Evolutionary conservation across 2,329 filamentous ascomycete genomes (phyloP).

Genomic region (Talaromyces atroroseus): DNA sequence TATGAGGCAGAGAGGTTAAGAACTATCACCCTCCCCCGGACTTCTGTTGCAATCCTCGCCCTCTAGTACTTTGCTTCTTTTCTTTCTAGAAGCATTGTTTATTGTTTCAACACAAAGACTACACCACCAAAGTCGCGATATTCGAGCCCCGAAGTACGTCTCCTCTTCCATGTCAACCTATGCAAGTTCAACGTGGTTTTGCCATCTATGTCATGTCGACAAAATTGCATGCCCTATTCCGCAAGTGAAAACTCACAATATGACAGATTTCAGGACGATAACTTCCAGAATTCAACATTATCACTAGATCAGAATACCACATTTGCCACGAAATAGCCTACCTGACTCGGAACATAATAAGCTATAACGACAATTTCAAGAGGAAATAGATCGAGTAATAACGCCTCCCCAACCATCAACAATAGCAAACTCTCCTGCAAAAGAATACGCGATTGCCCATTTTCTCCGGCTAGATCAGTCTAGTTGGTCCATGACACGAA

Average conservation of each 20-base stretch:
- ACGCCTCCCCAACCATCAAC: background rate
- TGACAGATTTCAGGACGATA: slow-evolving; percentile 1
- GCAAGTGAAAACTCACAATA: slow-evolving; percentile 11
- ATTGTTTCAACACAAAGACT: background rate
- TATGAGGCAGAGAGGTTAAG: background rate
- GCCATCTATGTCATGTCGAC: background rate
- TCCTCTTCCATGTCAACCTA: slow-evolving; percentile 5
- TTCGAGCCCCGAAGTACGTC: slow-evolving; percentile 7
- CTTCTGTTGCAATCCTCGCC: background rate
- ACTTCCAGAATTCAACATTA: background rate
- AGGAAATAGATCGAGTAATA: background rate
- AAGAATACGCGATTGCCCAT: background rate
- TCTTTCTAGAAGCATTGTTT: background rate
- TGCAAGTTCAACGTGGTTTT: slow-evolving; percentile 5
- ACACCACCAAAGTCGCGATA: background rate
- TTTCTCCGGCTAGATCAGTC: background rate
- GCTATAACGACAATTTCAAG: background rate
- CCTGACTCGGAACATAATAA: background rate
- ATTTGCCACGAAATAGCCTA: background rate
- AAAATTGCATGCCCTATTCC: slow-evolving; percentile 4
- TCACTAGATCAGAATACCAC: background rate
- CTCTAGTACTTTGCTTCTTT: background rate
- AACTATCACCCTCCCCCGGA: background rate
- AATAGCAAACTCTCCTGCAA: background rate
- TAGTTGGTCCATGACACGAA: background rate